Evolutionary conservation across 2,329 filamentous ascomycete species (phyloP), one percentile per base, ranked within the genome.

Genomic region (Colletotrichum lupini): DNA sequence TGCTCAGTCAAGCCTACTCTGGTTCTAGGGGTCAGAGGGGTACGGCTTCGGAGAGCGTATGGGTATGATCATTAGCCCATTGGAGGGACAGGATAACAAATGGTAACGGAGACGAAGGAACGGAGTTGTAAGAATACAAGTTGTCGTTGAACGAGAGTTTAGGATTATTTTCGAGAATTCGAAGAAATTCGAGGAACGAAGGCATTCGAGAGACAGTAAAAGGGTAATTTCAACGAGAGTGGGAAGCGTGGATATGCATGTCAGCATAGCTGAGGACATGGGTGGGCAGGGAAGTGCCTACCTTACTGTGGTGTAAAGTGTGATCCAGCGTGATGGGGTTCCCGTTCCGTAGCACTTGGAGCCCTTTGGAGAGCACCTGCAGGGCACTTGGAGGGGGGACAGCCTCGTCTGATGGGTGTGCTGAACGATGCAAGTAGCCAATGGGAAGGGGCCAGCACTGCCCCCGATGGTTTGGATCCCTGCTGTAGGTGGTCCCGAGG

Each of bases 191-290:
- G 49, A 67, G 35, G 57, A 52, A 52, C 30, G 62, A 66, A 46
- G 56, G 49, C 63, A 71, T 67, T 49, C n/a, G 32, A 61, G 24
- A 49, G 49, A 46, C 55, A 28, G 32, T 14, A 11, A 57, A 65
- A 56, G 60, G 49, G 55, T n/a, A 60, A 57, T 66, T 72, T 72
- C 53, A 57, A 57, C 37, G 57, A 57, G 49, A 66, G 60, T 66
- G 53, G 67, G 49, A 61, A 58, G 67, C 56, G 56, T 70, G 61
- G 67, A 59, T 65, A 73, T 73, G 70, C 70, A 70, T 73, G 70
- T 73, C 70, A 73, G 70, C 70, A 65, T 28, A 73, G 70, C 70
- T 73, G 70, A 73, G 42, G 46, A 61, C 67, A 70, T 60, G 60
- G 67, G 60, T 49, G 32, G 24, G 49, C 9, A 28, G n/a, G 14